Evolutionary conservation across 176 grass and related monocot genomes (phyloP), one percentile per base, ranked within the genome.

Genomic region (Paspalum vaginatum): DNA sequence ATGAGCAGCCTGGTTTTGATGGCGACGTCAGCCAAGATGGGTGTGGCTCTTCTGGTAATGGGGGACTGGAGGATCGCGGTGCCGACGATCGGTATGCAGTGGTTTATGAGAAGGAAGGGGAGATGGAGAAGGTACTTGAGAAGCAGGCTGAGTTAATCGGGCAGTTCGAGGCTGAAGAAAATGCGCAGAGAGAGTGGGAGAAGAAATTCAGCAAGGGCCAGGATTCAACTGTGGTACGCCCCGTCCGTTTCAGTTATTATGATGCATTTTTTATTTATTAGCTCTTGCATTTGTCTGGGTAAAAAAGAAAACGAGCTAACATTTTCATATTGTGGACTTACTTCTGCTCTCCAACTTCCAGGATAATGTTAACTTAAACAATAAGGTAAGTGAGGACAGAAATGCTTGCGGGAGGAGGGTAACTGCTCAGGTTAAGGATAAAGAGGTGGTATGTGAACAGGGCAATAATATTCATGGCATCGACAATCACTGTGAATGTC

Each of bases 161-260:
- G 26, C 92, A 84, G 82, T 99, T 84, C 37, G 67, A 93, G 74
- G 88, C 88, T 9, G 67, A 99, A 78, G 96, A 99, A 85, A 84
- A 99, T 79, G 96, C 92, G 70, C 96, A 99, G 75, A 93, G 88
- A 84, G 96, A 95, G 79, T 99, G 96, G 96, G 96, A 99, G 74
- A 89, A 88, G 73, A 93, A 91, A 69, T 99, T 91, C 78, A 93
- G 58, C 40, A 61, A 65, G 40, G 86, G 10, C 74, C 56, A 37
- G 42, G 55, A 74, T 77, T 80, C 81, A 53, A 80, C 57, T 50
- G 37, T 0, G 79, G 95, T 98, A 95, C 65, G 62, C 22, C 43
- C 41, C 39, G 40, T 43, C 37, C 26, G 69, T 78, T 65, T 82
- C 9, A 51, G 53, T 49, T 72, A 61, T 44, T 61, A 39, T 32